Evolutionary conservation across 345 rosid genomes (phyloP).

Genomic region (Laguncularia racemosa): DNA sequence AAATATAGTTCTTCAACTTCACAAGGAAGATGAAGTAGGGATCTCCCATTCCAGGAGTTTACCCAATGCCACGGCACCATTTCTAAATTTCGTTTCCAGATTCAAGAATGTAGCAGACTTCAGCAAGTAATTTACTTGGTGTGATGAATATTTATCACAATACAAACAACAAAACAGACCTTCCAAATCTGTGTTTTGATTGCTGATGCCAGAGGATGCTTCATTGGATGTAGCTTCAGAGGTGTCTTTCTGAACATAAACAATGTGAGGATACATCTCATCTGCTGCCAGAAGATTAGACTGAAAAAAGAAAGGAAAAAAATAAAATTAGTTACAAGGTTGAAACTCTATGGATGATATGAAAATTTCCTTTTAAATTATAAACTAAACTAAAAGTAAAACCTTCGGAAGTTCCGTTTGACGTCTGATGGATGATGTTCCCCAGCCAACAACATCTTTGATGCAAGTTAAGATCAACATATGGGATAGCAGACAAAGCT

Average conservation of each 20-base stretch:
- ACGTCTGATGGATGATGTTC: conserved; percentile 88
- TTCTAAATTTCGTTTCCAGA: too few relatives aligned
- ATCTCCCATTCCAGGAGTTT: too few relatives aligned
- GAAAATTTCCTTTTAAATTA: neutral
- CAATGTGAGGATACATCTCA: conserved; percentile 80
- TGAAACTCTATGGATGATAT: too few relatives aligned
- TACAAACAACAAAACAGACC: conserved; percentile 29
- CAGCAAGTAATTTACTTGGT: too few relatives aligned
- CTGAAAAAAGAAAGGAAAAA: conserved; percentile 35
- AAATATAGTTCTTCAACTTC: neutral
- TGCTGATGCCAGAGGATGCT: conserved; percentile 24
- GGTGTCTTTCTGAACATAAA: conserved; percentile 38
- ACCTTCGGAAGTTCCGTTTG: conserved; percentile 86
- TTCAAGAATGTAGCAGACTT: too few relatives aligned
- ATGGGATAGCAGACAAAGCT: conserved; percentile 2
- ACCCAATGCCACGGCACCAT: too few relatives aligned
- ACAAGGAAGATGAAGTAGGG: neutral
- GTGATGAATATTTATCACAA: too few relatives aligned
- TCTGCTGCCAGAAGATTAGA: conserved; percentile 52
- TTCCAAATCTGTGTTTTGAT: conserved; percentile 55
- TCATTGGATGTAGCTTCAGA: conserved; percentile 11
- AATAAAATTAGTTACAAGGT: too few relatives aligned
- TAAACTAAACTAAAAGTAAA: neutral
- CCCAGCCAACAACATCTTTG: conserved; percentile 88
- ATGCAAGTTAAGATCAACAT: conserved; percentile 28